phyloP scores from a whole-genome alignment of 345 rosid genomes.

The Psidium guajava region DNA sequence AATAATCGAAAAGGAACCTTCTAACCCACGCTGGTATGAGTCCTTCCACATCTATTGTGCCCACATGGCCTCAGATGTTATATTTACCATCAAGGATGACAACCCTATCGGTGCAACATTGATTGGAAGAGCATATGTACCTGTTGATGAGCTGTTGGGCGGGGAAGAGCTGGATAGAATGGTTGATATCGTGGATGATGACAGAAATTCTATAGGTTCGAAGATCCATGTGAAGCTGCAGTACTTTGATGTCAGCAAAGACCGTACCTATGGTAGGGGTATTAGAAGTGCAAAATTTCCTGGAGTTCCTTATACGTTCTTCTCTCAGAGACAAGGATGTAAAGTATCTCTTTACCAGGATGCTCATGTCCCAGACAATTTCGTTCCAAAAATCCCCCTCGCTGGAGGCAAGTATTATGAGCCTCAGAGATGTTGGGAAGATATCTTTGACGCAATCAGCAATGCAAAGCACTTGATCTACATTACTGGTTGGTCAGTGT shows the following conservation, averaged over 20 bases:
- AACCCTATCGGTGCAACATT: conserved; percentile 87
- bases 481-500: conserved; percentile 99
- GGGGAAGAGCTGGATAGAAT: conserved; percentile 89
- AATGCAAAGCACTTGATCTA: conserved; percentile 84
- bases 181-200: conserved; percentile 69
- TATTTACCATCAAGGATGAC: conserved; percentile 85
- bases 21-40: conserved; percentile 73
- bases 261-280: conserved; percentile 59
- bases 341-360: conserved; percentile 89
- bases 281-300: conserved; percentile 64
- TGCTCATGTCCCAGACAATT: conserved; percentile 81
- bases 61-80: conserved; percentile 66
- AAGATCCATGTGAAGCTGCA: conserved; percentile 91
- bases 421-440: conserved; percentile 98
- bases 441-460: conserved; percentile 76
- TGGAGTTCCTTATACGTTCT: conserved; percentile 92
- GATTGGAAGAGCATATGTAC: conserved; percentile 77
- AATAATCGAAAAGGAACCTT: conserved; percentile 39
- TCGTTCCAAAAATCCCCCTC: conserved; percentile 80
- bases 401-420: conserved; percentile 77
- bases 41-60: conserved; percentile 93
- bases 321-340: conserved; percentile 76
- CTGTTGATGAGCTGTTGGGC: conserved; percentile 54
- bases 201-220: conserved; percentile 54
- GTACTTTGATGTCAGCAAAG: conserved; percentile 60